phyloP scores from a whole-genome alignment of 306 rosid species.

The Rosa chinensis region DNA sequence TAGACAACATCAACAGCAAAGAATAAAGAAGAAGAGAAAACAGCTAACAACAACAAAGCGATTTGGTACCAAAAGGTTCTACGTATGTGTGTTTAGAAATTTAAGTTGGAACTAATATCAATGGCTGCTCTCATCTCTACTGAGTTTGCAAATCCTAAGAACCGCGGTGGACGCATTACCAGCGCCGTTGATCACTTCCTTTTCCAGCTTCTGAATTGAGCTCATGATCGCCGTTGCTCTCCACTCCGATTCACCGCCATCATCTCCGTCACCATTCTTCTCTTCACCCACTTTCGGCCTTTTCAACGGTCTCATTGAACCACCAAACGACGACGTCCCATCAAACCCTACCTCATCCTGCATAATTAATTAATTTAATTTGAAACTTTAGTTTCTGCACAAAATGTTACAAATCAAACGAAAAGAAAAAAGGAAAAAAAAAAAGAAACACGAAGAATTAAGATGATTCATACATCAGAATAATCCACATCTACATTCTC shows the following conservation, averaged over 20 bases:
- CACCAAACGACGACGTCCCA: constrained; percentile 26
- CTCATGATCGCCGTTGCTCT: constrained; percentile 31
- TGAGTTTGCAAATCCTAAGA: constrained; percentile 35
- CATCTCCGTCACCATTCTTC: background rate
- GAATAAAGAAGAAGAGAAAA: background rate
- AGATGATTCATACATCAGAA: constrained; percentile 29
- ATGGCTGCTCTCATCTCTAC: constrained; percentile 40
- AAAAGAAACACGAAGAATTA: background rate
- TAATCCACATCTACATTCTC: constrained; percentile 30
- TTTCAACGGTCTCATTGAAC: constrained; percentile 30
- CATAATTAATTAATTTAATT: background rate
- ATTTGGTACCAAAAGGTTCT: background rate
- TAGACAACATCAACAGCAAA: background rate
- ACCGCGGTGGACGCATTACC: constrained; percentile 32
- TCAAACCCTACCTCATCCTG: constrained; percentile 39
- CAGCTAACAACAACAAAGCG: background rate
- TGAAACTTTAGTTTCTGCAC: constrained; percentile 7
- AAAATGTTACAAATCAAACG: background rate
- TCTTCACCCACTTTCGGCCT: constrained; percentile 23
- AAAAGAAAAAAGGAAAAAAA: background rate
- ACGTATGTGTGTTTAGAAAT: background rate
- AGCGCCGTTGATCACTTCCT: constrained; percentile 7
- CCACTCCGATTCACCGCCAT: constrained; percentile 1
- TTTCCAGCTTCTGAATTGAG: constrained; percentile 34
- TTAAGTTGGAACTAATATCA: background rate